These are phyloP conservation scores for Exophiala oligosperma DNA, from an alignment of 2,329 filamentous ascomycete species.

Conservation along the genomic window DNA sequence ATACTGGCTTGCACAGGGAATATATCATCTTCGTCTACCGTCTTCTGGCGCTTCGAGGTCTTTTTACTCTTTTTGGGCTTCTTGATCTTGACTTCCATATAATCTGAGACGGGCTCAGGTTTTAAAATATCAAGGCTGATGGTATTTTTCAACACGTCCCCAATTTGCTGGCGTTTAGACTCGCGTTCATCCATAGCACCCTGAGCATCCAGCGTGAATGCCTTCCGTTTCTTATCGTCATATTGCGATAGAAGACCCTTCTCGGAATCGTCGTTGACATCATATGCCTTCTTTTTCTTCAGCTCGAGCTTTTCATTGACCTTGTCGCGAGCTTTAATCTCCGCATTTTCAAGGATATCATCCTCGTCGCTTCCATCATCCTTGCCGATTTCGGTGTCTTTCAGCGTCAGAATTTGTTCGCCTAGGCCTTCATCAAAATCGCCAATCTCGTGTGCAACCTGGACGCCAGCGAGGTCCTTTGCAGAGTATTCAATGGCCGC, in stretches of 20 bases:
- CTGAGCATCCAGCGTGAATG: constrained; percentile 80
- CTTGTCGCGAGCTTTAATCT: constrained; percentile 44
- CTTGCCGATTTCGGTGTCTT: constrained; percentile 72
- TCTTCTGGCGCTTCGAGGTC: constrained; percentile 71
- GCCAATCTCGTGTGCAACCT: constrained; percentile 82
- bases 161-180: constrained; percentile 53
- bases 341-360: constrained; percentile 68
- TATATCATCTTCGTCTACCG: constrained; percentile 59
- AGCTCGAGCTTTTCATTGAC: constrained; percentile 69
- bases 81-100: constrained; percentile 89
- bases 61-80: constrained; percentile 87
- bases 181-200: constrained; percentile 68
- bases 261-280: constrained; percentile 73
- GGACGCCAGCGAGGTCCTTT: constrained; percentile 84
- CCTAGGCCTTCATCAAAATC: constrained; percentile 65
- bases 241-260: constrained; percentile 82
- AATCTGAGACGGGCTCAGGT: constrained; percentile 75
- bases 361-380: constrained; percentile 76
- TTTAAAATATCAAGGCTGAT: constrained; percentile 74
- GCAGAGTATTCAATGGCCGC: constrained; percentile 76
- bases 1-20: constrained; percentile 39
- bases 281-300: constrained; percentile 94
- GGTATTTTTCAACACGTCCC: constrained; percentile 64
- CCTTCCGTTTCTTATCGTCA: constrained; percentile 88
- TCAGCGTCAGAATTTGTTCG: constrained; percentile 91